phyloP scores from a whole-genome alignment of 225 moss, liverwort and hornwort genomes.

The Physcomitrellopsis africana region DNA sequence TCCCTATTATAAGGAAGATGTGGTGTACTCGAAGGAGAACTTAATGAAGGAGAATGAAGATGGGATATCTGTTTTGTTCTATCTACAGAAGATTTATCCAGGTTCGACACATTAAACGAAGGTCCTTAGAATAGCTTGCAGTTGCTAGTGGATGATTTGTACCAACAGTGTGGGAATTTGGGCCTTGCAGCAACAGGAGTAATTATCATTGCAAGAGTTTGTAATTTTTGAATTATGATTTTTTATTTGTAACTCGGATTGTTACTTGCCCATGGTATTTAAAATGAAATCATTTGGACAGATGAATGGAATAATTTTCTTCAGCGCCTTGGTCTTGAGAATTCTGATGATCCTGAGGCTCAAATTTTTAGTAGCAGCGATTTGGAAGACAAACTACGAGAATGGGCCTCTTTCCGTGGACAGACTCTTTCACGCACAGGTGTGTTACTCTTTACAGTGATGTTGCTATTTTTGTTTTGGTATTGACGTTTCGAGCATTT shows the following conservation, averaged over 20 bases:
- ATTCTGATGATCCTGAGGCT: slow-evolving; percentile 52
- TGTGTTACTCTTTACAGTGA: neutral
- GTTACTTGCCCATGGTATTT: neutral
- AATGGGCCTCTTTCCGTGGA: slow-evolving; percentile 95
- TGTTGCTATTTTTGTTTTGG: neutral
- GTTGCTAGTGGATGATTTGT: neutral
- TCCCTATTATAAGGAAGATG: slow-evolving; percentile 89
- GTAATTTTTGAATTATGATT: too few species aligned
- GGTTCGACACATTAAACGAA: slow-evolving; percentile 42
- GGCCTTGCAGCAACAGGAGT: too few species aligned
- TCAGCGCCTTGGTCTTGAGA: slow-evolving; percentile 62
- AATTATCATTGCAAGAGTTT: too few species aligned
- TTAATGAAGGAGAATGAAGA: slow-evolving; percentile 94
- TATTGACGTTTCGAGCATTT: neutral
- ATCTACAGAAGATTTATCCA: slow-evolving; percentile 96
- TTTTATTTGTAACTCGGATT: neutral
- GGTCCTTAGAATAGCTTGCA: neutral
- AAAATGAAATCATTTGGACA: slow-evolving; percentile 31
- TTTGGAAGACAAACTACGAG: slow-evolving; percentile 76
- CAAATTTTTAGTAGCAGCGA: slow-evolving; percentile 71
- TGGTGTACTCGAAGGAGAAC: slow-evolving; percentile 79
- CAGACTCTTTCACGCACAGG: slow-evolving; percentile 94
- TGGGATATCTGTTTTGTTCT: slow-evolving; percentile 91
- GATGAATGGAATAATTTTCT: slow-evolving; percentile 96
- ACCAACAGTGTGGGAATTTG: too few species aligned